Evolutionary conservation across 192 early-diverging fungal species (phyloP), one percentile per base, ranked within the genome.

Genomic region (Allomyces javanicus): DNA sequence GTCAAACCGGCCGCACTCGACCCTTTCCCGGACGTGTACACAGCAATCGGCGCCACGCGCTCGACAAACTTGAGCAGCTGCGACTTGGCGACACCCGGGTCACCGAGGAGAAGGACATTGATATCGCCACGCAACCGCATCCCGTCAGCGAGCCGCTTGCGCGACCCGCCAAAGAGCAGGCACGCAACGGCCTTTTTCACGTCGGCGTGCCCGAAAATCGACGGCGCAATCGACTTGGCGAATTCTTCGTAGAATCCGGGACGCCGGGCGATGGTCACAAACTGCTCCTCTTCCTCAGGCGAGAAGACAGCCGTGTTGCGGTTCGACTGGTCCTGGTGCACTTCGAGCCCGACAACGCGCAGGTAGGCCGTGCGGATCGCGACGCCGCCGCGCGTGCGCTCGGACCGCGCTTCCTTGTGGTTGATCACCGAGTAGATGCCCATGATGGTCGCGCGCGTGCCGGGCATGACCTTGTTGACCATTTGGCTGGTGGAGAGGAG

Each of bases 21-120:
- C 64, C 96, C 96, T 75, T 99, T 99, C 61, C 96, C 96, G 25
- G 94, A 97, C 24, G 96, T 99, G 77, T 99, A 99, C 58, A 99
- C 93, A 14, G 93, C 91, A 66, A 96, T 94, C 0, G 96, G 96
- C 17, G 96, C 90, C 25, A 85, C 92, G 79, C 92, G 89, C 70
- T 97, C 91, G 14, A 94, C 91, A 85, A 99, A 99, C 75, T 99
- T 99, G 24, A 99, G 81, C 67, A 99, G 81, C 76, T 99, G 96
- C 10, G 86, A 88, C 76, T 99, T 99, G 61, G 96, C 96, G 24
- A 94, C 97, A 72, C 96, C 96, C 5, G 96, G 96, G 76, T 99
- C 96, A 69, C 96, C 96, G 7, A 99, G 78, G 64, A 99, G 76
- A 24, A 99, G 75, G 26, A 99, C 93, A 72, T 96, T 97, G 70